Conservation (phyloP, 2,329 filamentous ascomycete species). For the Chaetomium strumarium region DNA sequence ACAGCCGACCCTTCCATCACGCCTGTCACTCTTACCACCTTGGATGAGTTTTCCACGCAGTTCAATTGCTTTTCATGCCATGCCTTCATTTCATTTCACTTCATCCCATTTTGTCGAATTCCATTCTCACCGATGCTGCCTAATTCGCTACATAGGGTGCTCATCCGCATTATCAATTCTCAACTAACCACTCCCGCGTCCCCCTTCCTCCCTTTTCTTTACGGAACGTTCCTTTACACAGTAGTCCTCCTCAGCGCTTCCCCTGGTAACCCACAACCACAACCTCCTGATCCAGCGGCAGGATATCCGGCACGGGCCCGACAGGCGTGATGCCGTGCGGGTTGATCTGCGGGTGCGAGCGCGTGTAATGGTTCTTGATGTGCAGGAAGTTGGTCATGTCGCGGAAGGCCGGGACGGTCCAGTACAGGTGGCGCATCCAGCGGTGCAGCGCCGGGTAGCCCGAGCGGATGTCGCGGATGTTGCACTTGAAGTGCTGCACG, state of each 20-base stretch:
- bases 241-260: not conserved
- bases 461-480: conserved; percentile 74
- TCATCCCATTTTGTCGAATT: not conserved
- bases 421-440: conserved; percentile 82
- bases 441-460: conserved; percentile 76
- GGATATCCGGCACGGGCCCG: conserved; percentile 76
- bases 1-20: no score
- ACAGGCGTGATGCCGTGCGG: conserved; percentile 71
- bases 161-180: no score
- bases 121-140: no score
- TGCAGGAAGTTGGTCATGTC: conserved; percentile 89
- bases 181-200: not conserved
- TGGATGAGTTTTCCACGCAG: no score
- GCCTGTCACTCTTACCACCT: no score
- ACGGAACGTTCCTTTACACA: not conserved
- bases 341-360: conserved; percentile 61
- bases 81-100: not conserved
- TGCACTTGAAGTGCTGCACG: conserved; percentile 85
- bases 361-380: conserved; percentile 74
- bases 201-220: not conserved
- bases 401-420: conserved; percentile 70
- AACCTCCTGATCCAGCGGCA: conserved; percentile 75
- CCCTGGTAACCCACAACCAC: conserved; percentile 37
- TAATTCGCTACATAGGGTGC: no score
- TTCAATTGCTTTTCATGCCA: not conserved